Conservation (phyloP, 176 grass and related monocot species). For the Aechmea fasciata region DNA sequence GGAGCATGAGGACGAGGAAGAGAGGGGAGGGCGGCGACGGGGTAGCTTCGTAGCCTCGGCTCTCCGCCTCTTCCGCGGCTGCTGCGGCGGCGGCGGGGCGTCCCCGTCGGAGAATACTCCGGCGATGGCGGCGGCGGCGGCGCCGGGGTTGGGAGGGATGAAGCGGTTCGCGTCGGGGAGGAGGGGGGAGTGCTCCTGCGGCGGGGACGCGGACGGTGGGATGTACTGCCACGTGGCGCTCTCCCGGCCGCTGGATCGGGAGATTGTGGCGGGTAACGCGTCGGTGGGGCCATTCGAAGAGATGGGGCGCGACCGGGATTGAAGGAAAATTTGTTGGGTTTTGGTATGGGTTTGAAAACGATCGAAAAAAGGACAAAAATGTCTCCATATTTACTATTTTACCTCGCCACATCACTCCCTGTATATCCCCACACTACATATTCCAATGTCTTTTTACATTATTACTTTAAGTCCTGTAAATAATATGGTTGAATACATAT, state of each 20-base stretch:
- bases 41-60: conserved; percentile 12
- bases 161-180: conserved; percentile 54
- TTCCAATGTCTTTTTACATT: too few relatives aligned
- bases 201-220: conserved; percentile 18
- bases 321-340: too few relatives aligned
- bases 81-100: conserved; percentile 17
- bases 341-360: too few relatives aligned
- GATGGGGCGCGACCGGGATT: not conserved
- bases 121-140: not conserved
- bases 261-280: not conserved
- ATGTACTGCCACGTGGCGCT: conserved; percentile 22
- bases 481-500: too few relatives aligned
- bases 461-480: too few relatives aligned
- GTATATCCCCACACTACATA: too few relatives aligned
- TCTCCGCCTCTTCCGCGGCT: conserved; percentile 24
- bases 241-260: conserved; percentile 24
- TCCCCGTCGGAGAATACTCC: conserved; percentile 2
- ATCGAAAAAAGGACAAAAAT: too few relatives aligned
- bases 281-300: conserved; percentile 5
- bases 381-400: too few relatives aligned
- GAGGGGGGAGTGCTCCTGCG: conserved; percentile 35
- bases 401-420: too few relatives aligned
- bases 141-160: conserved; percentile 44
- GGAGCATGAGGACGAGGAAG: not conserved
- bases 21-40: conserved; percentile 40